A percentile compares a stretch with the other conserved stretches of the same genome.
phyloP scores from a whole-genome alignment of 202 grass and related monocot species.

The Carex arenaria region DNA sequence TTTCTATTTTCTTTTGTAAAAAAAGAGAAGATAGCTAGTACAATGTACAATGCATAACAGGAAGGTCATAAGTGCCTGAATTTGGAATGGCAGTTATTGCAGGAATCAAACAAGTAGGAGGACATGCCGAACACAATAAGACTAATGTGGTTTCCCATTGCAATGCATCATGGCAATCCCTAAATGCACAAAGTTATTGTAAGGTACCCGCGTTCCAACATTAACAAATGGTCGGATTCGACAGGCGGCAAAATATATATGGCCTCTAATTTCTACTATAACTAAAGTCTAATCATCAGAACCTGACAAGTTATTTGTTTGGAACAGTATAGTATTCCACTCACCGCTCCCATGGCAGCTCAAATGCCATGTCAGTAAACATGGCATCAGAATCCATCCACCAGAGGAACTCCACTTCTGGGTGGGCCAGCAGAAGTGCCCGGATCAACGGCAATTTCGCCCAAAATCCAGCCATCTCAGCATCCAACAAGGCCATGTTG shows the following conservation, averaged over 20 bases:
- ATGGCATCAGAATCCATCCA: slow-evolving; percentile 99
- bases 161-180: background rate
- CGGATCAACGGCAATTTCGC: slow-evolving; percentile 91
- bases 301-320: background rate
- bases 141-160: background rate
- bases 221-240: background rate
- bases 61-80: background rate
- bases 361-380: slow-evolving; percentile 97
- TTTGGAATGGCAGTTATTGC: background rate
- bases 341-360: slow-evolving; percentile 93
- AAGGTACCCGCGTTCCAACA: background rate
- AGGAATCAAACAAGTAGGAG: background rate
- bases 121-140: background rate
- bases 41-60: background rate
- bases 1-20: background rate
- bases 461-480: slow-evolving; percentile 95
- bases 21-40: background rate
- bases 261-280: background rate
- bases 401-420: slow-evolving; percentile 95
- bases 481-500: slow-evolving; percentile 91
- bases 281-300: background rate
- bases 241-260: background rate
- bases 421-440: slow-evolving; percentile 80
- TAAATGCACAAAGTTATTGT: background rate
- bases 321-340: background rate